A percentile compares a stretch with the other conserved stretches of the same genome.
Evolutionary conservation across 257 asterid species (phyloP).

Genomic region (Ballota nigra): DNA sequence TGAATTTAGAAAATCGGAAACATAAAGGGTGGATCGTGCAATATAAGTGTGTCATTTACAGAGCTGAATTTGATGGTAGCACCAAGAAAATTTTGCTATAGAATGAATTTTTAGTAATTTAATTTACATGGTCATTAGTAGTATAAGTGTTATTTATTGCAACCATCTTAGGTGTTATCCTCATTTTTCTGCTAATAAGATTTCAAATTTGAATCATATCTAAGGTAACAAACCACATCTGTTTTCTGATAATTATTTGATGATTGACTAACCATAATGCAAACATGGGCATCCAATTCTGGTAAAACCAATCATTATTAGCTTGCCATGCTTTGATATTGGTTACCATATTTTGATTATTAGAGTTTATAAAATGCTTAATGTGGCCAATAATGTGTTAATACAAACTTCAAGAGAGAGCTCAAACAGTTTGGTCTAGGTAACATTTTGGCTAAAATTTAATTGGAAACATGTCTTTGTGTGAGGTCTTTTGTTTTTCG

Average conservation of each 20-base stretch:
- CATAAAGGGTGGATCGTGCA: background rate
- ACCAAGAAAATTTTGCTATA: background rate
- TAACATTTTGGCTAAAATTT: background rate
- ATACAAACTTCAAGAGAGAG: background rate
- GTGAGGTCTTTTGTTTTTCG: constrained; percentile 18
- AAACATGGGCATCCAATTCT: constrained; percentile 3
- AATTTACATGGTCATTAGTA: background rate
- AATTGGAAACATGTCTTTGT: background rate
- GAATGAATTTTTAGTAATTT: background rate
- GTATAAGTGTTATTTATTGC: no score
- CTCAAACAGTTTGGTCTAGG: background rate
- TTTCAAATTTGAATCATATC: background rate
- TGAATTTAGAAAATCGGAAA: constrained; percentile 1
- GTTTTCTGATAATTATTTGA: constrained; percentile 4
- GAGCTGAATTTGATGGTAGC: background rate
- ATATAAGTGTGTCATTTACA: background rate
- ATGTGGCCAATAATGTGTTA: background rate
- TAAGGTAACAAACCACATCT: constrained; percentile 15
- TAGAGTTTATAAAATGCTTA: background rate
- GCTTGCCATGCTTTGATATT: background rate
- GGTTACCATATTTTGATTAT: background rate
- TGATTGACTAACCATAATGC: background rate
- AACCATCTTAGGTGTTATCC: background rate
- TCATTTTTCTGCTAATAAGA: background rate
- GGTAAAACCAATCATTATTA: constrained; percentile 18